These are phyloP conservation scores for Plasmodium billcollinsi DNA, from an alignment of 169 alveolate genomes.

Conservation along the genomic window DNA sequence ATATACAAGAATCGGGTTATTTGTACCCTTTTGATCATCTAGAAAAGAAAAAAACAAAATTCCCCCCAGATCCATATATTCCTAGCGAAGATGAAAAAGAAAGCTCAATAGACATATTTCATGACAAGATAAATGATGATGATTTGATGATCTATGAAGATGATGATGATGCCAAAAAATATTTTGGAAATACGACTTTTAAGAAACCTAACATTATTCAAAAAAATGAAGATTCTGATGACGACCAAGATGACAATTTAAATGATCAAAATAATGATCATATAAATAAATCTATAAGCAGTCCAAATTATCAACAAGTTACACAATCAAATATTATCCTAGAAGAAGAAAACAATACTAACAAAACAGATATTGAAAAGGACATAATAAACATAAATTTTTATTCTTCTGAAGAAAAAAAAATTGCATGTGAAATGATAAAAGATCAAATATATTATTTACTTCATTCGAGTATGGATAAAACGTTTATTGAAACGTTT, in stretches of 20 bases:
- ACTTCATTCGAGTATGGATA: slow-evolving; percentile 59
- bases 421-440: slow-evolving; percentile 39
- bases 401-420: slow-evolving; percentile 17
- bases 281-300: no score
- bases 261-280: background rate
- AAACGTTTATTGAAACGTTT: slow-evolving; percentile 24
- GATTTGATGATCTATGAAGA: slow-evolving; percentile 37
- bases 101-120: background rate
- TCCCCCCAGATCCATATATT: slow-evolving; percentile 69
- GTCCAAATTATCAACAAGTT: no score
- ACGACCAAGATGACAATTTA: background rate
- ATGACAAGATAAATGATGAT: slow-evolving; percentile 17
- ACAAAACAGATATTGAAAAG: background rate
- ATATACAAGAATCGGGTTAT: slow-evolving; percentile 68
- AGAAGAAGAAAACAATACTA: background rate
- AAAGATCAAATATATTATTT: slow-evolving; percentile 56
- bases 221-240: background rate
- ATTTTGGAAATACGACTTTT: slow-evolving; percentile 62
- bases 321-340: background rate
- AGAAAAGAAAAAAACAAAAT: slow-evolving; percentile 70
- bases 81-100: slow-evolving; percentile 52
- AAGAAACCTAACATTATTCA: background rate
- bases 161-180: slow-evolving; percentile 67
- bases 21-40: slow-evolving; percentile 70
- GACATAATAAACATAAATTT: slow-evolving; percentile 24